phyloP scores from a whole-genome alignment of 176 grass and related monocot species.

The Guadua angustifolia region DNA sequence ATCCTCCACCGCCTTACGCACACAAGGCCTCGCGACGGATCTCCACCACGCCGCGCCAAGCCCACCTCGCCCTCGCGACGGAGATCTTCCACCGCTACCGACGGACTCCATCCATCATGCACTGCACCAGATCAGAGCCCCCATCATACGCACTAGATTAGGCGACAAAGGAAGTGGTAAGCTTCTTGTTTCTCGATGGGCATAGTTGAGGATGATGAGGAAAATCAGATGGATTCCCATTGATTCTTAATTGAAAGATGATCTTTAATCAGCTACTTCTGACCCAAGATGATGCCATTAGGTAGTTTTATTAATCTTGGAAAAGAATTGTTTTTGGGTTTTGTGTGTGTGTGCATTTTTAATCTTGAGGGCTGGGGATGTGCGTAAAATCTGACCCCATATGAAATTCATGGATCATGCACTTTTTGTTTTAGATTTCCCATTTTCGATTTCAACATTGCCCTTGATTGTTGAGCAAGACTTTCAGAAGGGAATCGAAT shows the following conservation, averaged over 20 bases:
- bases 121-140: too few relatives aligned
- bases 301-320: accelerated
- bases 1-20: too few relatives aligned
- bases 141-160: too few relatives aligned
- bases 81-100: too few relatives aligned
- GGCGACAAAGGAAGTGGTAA: too few relatives aligned
- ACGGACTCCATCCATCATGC: too few relatives aligned
- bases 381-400: conserved; percentile 41
- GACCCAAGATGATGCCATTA: conserved; percentile 26
- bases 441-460: neutral
- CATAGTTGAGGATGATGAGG: conserved; percentile 38
- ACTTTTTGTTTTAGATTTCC: neutral
- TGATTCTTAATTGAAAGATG: conserved; percentile 51
- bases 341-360: neutral
- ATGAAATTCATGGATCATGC: neutral
- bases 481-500: neutral
- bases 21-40: too few relatives aligned
- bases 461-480: neutral
- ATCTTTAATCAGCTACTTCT: conserved; percentile 63
- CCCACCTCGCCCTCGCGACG: too few relatives aligned
- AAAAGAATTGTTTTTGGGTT: too few relatives aligned
- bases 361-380: conserved; percentile 32
- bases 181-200: neutral
- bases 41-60: too few relatives aligned
- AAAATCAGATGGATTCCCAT: conserved; percentile 59